Base-by-base conservation (phyloP, 352 stramenopile species). In the Phytophthora sp. region DNA sequence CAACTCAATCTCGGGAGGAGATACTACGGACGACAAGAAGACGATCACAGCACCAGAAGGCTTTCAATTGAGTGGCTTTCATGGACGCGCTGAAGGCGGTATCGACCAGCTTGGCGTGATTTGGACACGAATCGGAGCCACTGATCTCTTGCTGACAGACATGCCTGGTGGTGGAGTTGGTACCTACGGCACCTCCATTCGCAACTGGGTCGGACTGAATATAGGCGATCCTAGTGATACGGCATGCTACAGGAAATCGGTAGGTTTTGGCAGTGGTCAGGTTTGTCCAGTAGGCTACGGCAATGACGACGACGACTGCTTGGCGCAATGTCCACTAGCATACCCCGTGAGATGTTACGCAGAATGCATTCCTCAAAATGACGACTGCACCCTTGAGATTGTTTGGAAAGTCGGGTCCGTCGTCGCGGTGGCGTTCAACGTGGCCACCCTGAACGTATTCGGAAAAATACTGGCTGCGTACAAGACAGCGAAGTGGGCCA, bases 321-420 rank as follows among this genome's bases (percentile, higher is more conserved):
- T 64, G 1, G 31, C 62, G 10, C 35, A 75, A 51, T 84, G 75
- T 44, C 75, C 75, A 0, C 30, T 86, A 21, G 64, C 80, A 43
- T 86, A 83, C 44, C 76, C 76, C 18, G 76, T 83, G 23, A 39
- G 66, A 23, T 87, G 77, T 27, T 68, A 54, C 23, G 65, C 68
- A 59, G 74, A 87, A 48, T 87, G 77, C 38, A 50, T 85, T 42
- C 76, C 66, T 31, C 76, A 85, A 56, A 85, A 80, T 62, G 57
- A 71, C 32, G 72, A 82, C 46, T 84, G 72, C 44, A 65, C 66
- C 7, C 32, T 62, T 2, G 62, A 69, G 17, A 48, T 76, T 7
- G 4, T 81, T 17, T 39, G 21, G 2, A 78, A 82, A 48, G 46
- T 77, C 20, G 43, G n/a, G 0, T 43, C 61, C 5, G 75, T 82